Evolutionary conservation across 108 stramenopile genomes (phyloP).

Genomic region (Cyclostephanos invisitatus): DNA sequence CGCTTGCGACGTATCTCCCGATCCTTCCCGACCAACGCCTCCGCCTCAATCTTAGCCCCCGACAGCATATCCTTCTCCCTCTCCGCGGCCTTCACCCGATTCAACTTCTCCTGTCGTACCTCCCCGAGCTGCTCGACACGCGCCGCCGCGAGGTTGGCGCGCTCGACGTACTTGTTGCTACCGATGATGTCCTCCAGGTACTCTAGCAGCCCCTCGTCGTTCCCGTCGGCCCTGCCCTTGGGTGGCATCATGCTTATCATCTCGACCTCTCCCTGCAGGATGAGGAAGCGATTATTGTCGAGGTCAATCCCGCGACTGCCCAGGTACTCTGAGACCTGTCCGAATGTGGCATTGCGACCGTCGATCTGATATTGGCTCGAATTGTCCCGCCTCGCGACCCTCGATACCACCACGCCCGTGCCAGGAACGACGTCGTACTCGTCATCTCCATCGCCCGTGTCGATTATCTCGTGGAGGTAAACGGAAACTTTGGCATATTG

Average conservation of each 20-base stretch:
- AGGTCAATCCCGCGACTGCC: constrained; percentile 93
- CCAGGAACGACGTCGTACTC: constrained; percentile 83
- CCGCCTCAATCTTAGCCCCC: constrained; percentile 90
- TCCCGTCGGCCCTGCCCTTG: constrained; percentile 87
- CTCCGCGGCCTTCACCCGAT: constrained; percentile 95
- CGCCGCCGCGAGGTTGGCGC: constrained; percentile 81
- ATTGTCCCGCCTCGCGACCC: constrained; percentile 87
- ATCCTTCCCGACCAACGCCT: constrained; percentile 83
- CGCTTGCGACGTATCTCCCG: constrained; percentile 87
- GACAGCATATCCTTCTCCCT: constrained; percentile 92
- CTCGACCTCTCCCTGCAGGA: constrained; percentile 98
- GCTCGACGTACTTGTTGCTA: constrained; percentile 89
- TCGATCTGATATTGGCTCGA: constrained; percentile 89
- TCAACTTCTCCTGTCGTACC: constrained; percentile 87
- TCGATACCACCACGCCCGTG: constrained; percentile 81
- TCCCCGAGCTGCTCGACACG: constrained; percentile 85
- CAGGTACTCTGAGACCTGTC: constrained; percentile 85
- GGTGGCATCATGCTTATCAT: constrained; percentile 99
- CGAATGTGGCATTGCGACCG: constrained; percentile 85
- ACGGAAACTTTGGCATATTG: constrained; percentile 90
- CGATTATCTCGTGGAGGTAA: constrained; percentile 92
- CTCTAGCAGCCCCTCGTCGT: constrained; percentile 97
- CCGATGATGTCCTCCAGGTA: constrained; percentile 99
- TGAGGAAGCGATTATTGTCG: constrained; percentile 98
- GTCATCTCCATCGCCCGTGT: constrained; percentile 80